These are phyloP conservation scores for Alnus rubra DNA, from an alignment of 306 rosid genomes.

Conservation along the genomic window DNA sequence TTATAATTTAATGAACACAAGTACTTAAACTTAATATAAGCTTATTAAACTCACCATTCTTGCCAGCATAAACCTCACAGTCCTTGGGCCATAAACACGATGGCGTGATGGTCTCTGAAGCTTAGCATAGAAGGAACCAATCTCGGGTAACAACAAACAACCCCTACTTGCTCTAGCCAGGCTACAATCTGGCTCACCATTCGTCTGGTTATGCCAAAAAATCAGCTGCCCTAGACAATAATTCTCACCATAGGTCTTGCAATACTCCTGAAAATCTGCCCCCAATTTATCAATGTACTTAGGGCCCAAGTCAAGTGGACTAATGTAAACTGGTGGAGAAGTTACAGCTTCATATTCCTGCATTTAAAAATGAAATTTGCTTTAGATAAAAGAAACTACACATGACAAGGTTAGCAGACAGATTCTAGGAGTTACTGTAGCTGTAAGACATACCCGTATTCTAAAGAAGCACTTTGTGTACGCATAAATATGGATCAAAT, in stretches of 20 bases:
- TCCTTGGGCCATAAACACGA: constrained; percentile 90
- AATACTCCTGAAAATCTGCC: constrained; percentile 75
- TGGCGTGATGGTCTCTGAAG: constrained; percentile 79
- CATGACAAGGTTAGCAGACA: neutral
- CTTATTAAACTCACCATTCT: constrained; percentile 73
- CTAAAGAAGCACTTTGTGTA: constrained; percentile 82
- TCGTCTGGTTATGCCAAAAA: constrained; percentile 94
- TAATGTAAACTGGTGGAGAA: constrained; percentile 95
- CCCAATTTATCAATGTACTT: constrained; percentile 78
- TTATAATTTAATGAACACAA: neutral
- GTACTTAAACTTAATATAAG: no score
- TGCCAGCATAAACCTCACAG: constrained; percentile 80
- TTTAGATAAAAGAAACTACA: constrained; percentile 15
- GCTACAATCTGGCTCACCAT: constrained; percentile 72
- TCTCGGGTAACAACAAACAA: constrained; percentile 84
- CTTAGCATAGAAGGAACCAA: constrained; percentile 87
- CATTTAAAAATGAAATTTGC: constrained; percentile 16
- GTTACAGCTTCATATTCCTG: constrained; percentile 84
- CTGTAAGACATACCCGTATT: constrained; percentile 63
- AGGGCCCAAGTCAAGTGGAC: constrained; percentile 99
- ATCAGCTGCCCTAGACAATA: constrained; percentile 97
- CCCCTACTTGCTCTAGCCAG: constrained; percentile 79
- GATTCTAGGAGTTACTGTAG: constrained; percentile 6
- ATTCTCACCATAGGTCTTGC: constrained; percentile 83
- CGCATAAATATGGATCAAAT: constrained; percentile 93